phyloP scores from a whole-genome alignment of 148 eudicot species.

The Silene conica region DNA sequence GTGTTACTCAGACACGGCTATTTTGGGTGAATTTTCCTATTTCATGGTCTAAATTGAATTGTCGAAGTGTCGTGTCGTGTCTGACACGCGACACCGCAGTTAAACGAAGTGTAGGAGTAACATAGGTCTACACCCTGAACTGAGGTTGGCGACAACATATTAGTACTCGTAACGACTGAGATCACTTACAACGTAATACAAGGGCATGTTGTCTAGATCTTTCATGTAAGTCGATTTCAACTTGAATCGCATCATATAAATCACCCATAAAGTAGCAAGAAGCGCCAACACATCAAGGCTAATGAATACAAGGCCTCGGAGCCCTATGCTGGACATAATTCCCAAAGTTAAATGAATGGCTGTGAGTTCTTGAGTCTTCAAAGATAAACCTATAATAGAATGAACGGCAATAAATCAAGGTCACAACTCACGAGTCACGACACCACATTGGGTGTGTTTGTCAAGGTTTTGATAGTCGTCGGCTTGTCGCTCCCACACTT shows the following conservation, averaged over 20 bases:
- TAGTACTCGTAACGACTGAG: not conserved
- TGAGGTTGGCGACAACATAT: no score
- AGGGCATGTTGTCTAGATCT: slow-evolving; percentile 57
- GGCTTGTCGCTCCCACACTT: no score
- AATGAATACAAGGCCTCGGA: slow-evolving; percentile 54
- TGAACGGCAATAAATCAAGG: not conserved
- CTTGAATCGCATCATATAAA: slow-evolving; percentile 81
- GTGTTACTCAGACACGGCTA: no score
- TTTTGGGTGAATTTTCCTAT: no score
- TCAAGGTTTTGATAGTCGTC: no score
- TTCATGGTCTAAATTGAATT: no score
- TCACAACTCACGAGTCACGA: no score
- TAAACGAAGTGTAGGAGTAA: no score
- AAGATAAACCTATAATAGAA: slow-evolving; percentile 51
- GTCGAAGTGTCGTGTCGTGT: no score
- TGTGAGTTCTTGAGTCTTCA: slow-evolving; percentile 80
- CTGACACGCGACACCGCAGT: no score
- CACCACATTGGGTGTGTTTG: no score
- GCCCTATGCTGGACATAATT: slow-evolving; percentile 33
- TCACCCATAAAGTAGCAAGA: slow-evolving; percentile 64
- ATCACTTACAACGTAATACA: slow-evolving; percentile 50
- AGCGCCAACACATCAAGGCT: slow-evolving; percentile 56
- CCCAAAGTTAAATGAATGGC: slow-evolving; percentile 58
- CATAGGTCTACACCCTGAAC: not conserved
- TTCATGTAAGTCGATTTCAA: slow-evolving; percentile 50